A percentile compares a stretch with the other conserved stretches of the same genome.
phyloP scores from a whole-genome alignment of 495 filamentous ascomycete species.

The Elasticomyces elasticus region DNA sequence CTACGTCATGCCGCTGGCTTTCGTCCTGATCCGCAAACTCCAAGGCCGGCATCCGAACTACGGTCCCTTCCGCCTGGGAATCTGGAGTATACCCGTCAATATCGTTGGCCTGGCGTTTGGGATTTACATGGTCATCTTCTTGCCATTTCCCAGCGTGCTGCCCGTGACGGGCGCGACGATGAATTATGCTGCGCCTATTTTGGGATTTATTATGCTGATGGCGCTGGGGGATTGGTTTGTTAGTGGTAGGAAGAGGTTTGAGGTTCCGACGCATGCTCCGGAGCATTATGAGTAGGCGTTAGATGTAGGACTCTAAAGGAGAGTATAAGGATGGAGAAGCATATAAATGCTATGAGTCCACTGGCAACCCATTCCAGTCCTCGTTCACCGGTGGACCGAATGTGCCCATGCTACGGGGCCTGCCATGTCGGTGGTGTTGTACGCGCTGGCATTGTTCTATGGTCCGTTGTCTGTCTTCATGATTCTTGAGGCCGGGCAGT shows the following conservation, averaged over 20 bases:
- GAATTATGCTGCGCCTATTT: conserved; percentile 36
- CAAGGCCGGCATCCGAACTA: conserved; percentile 10
- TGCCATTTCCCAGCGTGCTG: conserved; percentile 36
- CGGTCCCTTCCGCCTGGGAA: conserved; percentile 26
- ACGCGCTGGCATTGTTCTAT: too few relatives aligned
- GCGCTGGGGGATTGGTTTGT: conserved; percentile 24
- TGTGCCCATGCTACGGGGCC: too few relatives aligned
- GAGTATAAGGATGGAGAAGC: too few relatives aligned
- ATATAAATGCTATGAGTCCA: too few relatives aligned
- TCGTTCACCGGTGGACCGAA: too few relatives aligned
- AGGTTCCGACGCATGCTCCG: too few relatives aligned
- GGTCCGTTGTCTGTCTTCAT: too few relatives aligned
- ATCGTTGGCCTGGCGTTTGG: conserved; percentile 35
- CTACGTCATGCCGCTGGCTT: conserved; percentile 40
- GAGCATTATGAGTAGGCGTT: too few relatives aligned
- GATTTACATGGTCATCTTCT: conserved; percentile 37
- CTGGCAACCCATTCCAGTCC: too few relatives aligned
- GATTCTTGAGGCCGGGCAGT: too few relatives aligned
- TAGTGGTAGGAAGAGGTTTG: conserved; percentile 14
- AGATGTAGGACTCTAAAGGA: too few relatives aligned
- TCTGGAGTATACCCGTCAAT: conserved; percentile 35
- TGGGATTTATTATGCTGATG: conserved; percentile 14
- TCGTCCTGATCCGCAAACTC: conserved; percentile 28
- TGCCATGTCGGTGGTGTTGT: too few relatives aligned
- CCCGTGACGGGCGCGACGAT: conserved; percentile 39